A percentile compares a stretch with the other conserved stretches of the same genome.
Evolutionary conservation across 768 basidiomycete species (phyloP).

Genomic region (Mycena polygramma): DNA sequence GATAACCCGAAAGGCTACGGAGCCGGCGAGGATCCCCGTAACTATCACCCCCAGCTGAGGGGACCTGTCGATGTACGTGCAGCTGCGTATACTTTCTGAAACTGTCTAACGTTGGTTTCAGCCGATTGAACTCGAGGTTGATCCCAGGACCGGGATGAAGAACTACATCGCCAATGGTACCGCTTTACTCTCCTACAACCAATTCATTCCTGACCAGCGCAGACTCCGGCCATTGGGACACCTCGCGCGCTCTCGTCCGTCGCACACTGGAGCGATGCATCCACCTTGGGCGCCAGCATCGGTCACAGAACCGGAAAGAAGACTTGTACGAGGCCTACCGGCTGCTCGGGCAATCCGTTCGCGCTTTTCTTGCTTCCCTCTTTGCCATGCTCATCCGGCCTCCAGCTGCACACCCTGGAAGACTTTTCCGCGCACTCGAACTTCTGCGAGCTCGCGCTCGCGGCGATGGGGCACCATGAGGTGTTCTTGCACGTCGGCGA

Average conservation of each 20-base stretch:
- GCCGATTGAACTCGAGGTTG: slow-evolving; percentile 88
- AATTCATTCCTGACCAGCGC: slow-evolving; percentile 1
- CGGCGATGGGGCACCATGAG: slow-evolving; percentile 77
- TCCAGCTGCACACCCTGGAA: slow-evolving; percentile 82
- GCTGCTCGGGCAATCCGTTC: slow-evolving; percentile 78
- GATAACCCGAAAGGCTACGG: slow-evolving; percentile 95
- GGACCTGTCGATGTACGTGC: slow-evolving; percentile 80
- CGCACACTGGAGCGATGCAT: slow-evolving; percentile 85
- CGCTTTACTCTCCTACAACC: background rate
- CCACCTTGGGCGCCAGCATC: slow-evolving; percentile 76
- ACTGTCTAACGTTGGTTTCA: slow-evolving; percentile 41
- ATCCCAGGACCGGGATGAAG: slow-evolving; percentile 92
- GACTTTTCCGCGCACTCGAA: slow-evolving; percentile 93
- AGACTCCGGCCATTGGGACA: slow-evolving; percentile 89
- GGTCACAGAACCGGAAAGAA: slow-evolving; percentile 67
- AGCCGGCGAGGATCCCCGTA: slow-evolving; percentile 84
- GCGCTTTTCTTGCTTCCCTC: slow-evolving; percentile 36
- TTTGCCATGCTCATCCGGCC: background rate
- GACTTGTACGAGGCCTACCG: slow-evolving; percentile 87
- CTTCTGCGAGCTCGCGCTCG: slow-evolving; percentile 88
- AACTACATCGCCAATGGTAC: slow-evolving; percentile 91
- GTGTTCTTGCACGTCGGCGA: slow-evolving; percentile 93
- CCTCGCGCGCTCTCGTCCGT: slow-evolving; percentile 83
- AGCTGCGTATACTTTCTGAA: slow-evolving; percentile 9
- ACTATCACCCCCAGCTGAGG: slow-evolving; percentile 81